A percentile compares a stretch with the other conserved stretches of the same genome.
Conservation (phyloP, 2,329 filamentous ascomycete species). For the Leptoxyphium fumago region DNA sequence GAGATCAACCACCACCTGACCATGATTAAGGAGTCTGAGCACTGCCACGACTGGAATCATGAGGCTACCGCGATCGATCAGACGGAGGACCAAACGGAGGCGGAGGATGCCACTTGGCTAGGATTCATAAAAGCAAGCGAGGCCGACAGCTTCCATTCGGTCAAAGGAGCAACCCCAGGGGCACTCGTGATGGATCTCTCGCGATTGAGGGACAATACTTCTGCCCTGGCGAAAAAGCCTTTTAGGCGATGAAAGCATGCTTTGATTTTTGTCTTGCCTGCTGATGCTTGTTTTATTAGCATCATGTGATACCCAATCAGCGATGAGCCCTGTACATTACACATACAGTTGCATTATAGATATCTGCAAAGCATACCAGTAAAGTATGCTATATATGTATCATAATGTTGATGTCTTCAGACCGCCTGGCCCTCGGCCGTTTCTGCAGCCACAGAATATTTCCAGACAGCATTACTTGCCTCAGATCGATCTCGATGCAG, state of each 20-base stretch:
- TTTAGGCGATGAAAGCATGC: not conserved
- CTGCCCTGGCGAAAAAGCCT: not conserved
- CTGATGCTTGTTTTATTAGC: too few relatives aligned
- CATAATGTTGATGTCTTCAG: too few relatives aligned
- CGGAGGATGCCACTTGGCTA: slow-evolving; percentile 19
- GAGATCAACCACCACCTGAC: slow-evolving; percentile 13
- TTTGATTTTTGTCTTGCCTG: too few relatives aligned
- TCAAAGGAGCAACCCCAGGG: slow-evolving; percentile 10
- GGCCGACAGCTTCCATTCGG: slow-evolving; percentile 7
- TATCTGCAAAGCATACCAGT: too few relatives aligned
- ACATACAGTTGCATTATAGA: too few relatives aligned
- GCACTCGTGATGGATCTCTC: slow-evolving; percentile 15
- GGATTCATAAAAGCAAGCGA: slow-evolving; percentile 14
- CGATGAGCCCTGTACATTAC: too few relatives aligned
- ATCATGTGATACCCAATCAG: too few relatives aligned
- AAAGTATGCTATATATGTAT: too few relatives aligned
- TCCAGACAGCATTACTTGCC: too few relatives aligned
- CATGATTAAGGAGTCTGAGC: not conserved
- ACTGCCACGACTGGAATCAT: not conserved
- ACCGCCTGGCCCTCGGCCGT: too few relatives aligned
- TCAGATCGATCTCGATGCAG: too few relatives aligned
- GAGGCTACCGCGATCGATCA: not conserved
- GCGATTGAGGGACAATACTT: slow-evolving; percentile 5
- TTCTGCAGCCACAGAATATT: too few relatives aligned
- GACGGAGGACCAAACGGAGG: slow-evolving; percentile 7